Conservation (phyloP, 2,329 filamentous ascomycete species). For the Juglanconis juglandina region DNA sequence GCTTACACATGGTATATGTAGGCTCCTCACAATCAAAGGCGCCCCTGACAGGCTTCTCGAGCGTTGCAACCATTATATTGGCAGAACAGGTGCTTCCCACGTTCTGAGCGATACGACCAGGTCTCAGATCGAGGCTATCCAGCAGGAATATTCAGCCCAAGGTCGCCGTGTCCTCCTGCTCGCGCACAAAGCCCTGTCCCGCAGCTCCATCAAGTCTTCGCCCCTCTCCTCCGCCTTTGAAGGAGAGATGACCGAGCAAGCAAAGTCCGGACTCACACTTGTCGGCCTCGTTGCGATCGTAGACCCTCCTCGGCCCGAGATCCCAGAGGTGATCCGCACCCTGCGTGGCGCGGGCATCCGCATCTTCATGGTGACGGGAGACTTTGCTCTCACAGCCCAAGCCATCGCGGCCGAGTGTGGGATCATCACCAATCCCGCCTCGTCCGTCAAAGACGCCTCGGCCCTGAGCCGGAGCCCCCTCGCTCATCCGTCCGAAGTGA, state of each 20-base stretch:
- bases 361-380: constrained; percentile 81
- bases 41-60: constrained; percentile 70
- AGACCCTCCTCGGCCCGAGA: constrained; percentile 73
- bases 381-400: constrained; percentile 71
- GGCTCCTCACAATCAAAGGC: constrained; percentile 71
- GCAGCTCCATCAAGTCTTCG: constrained; percentile 34
- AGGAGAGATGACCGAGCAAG: constrained; percentile 52
- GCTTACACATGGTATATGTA: constrained; percentile 18
- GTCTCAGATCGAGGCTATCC: constrained; percentile 52
- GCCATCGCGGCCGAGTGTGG: constrained; percentile 71
- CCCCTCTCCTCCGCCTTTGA: constrained; percentile 51
- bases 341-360: constrained; percentile 67
- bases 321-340: constrained; percentile 62
- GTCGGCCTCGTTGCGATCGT: constrained; percentile 75
- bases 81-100: constrained; percentile 50
- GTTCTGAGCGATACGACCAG: constrained; percentile 45
- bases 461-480: constrained; percentile 42
- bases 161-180: constrained; percentile 67
- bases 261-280: constrained; percentile 59
- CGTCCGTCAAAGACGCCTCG: constrained; percentile 49
- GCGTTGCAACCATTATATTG: constrained; percentile 57
- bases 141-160: constrained; percentile 65
- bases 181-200: constrained; percentile 55
- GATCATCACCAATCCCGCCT: constrained; percentile 56
- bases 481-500: constrained; percentile 2